Base-by-base conservation (phyloP, 2,329 filamentous ascomycete species). In the Ophiostoma quercus region DNA sequence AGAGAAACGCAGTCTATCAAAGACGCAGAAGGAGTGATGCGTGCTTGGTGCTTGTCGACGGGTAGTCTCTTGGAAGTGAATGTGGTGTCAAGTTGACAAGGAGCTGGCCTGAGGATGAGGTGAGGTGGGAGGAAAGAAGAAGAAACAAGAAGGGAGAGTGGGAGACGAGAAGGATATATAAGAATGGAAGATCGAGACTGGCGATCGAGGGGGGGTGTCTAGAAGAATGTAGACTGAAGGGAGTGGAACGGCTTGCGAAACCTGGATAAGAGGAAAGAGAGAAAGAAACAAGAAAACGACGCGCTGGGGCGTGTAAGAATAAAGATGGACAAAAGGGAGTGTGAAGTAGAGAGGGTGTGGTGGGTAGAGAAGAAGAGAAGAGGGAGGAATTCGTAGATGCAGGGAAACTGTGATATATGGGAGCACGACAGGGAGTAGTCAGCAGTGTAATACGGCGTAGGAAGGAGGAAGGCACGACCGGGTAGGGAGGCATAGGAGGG, bases 21-120 rank as follows among this genome's bases (percentile, higher is more conserved):
- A 84, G 83, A 84, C 80, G 79, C 81, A 77, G 76, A 79, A 79
- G 73, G 77, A 77, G 77, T 80, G 78, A 79, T 80, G 77, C 76
- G 76, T 75, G 69, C 72, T 74, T 75, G 73, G 74, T 72, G 69
- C 70, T 73, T 74, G 72, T 74, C 72, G 67, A 73, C 71, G 73
- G 62, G 65, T 32, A 60, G 41, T 69, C 68, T 71, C 65, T 66
- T 41, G 69, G 67, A 72, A 73, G 70, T 72, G 74, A 74, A 60
- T 51, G 68, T 71, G 68, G 6, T 70, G 70, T 57, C 67, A 69
- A 65, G 29, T 16, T 62, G 62, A 65, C 29, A 67, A 60, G 63
- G 62, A 69, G 67, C 65, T 67, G 67, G 65, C 67, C 67, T 66
- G 66, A 63, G 60, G 16, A 66, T 41, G n/a, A 34, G 63, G 65